Base-by-base conservation (phyloP, 495 filamentous ascomycete genomes). In the Aspergillus avenaceus region DNA sequence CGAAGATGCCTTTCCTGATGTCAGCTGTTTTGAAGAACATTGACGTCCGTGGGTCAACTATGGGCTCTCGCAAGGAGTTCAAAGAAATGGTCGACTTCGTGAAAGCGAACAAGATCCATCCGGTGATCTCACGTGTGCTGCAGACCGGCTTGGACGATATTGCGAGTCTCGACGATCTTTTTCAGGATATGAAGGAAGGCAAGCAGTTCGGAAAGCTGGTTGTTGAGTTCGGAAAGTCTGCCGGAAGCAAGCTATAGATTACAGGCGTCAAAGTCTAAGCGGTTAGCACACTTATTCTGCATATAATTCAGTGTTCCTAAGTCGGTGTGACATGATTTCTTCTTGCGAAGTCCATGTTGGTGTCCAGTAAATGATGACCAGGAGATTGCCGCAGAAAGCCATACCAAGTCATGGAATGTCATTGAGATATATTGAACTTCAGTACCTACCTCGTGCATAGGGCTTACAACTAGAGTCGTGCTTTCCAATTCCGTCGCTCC, bases 131-230 rank as follows among this genome's bases (percentile, higher is more conserved):
- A 38, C 69, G 77, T 43, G 77, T 83, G 2, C 75, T 84, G 12
- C 75, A 77, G 46, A 63, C 60, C 1, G 84, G 84, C 0, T 65
- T 92, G 53, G 79, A 83, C 34, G 79, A 88, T 57, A 43, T 90
- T 29, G 70, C 81, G 14, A 82, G 67, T 3, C 78, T 91, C 19
- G 82, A 91, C 54, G 71, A 64, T 4, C 57, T 90, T 29, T 91
- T 90, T 63, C 81, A 87, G 43, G 85, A 90, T 27, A 86, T 91
- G 75, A 84, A 83, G 58, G 71, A 77, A 12, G 85, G 83, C n/a
- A 79, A 64, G 53, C 88, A 91, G 65, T 89, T 90, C 70, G 87
- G 86, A 6, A 90, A 91, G 69, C 61, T 90, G 59, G 84, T 89
- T 2, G 73, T 90, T 27, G 70, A 71, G n/a, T 73, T 80, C 46